Evolutionary conservation across 169 alveolate species (phyloP), one percentile per base, ranked within the genome.

Genomic region (Plasmodium vivax): DNA sequence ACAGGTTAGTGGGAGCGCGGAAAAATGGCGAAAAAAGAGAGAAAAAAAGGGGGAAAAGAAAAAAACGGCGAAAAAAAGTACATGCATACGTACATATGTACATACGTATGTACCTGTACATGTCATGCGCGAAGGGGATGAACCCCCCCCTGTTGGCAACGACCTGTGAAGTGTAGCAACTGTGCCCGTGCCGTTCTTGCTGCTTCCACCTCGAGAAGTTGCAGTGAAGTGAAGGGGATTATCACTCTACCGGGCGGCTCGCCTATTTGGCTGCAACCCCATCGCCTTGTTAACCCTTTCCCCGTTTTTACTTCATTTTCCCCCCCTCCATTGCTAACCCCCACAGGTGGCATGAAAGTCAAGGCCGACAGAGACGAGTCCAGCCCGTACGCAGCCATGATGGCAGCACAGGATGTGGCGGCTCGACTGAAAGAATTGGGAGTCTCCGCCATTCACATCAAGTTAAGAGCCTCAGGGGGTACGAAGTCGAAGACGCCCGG

Each of bases 351-450:
- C 92, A 99, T 99, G 99, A 99, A 99, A 96, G 99, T 99, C 79
- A 99, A 99, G 97, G 99, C 99, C 32, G 99, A 99, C 95, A 98
- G 99, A 97, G 99, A 99, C 92, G 99, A 99, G 94, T 98, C 99
- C 68, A 99, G 99, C 54, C 99, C 99, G 36, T 99, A 99, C 97
- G 99, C 99, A 41, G 99, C 99, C 83, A 99, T 99, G 99, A 97
- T 99, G 98, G 99, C 99, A 16, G 99, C 99, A n/a, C 99, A 98
- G 96, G 99, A 99, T 90, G 99, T 99, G 73, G 99, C 99, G 81
- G 99, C 98, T 34, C 97, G 99, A 83, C 98, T 99, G 94, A 98
- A 99, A 96, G 99, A 98, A 96, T 98, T 99, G 93, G 99, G 99
- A 77, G 98, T 99, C 93, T 98, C 99, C 93, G 99, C 99, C 68